phyloP scores from a whole-genome alignment of 2,329 filamentous ascomycete genomes.

The Ophiocordyceps sinensis region DNA sequence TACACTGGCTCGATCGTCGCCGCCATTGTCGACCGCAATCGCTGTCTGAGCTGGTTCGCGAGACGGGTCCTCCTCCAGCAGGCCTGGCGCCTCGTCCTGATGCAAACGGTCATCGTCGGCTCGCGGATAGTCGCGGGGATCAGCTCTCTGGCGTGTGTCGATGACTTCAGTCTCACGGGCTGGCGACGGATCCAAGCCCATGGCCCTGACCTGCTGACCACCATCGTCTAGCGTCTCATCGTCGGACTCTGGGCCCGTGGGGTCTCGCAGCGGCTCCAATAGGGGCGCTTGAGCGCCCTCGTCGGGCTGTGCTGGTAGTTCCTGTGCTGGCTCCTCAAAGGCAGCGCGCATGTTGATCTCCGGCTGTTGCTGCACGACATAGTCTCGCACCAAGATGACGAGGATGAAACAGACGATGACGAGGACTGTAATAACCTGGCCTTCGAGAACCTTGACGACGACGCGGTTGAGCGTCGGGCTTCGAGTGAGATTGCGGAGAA shows the following conservation, averaged over 20 bases:
- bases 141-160: background rate
- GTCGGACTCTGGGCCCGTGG: conserved; percentile 16
- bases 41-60: background rate
- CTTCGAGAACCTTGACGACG: conserved; percentile 74
- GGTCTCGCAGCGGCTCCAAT: conserved; percentile 6
- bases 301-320: conserved; percentile 7
- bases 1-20: conserved; percentile 11
- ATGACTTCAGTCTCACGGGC: background rate
- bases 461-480: conserved; percentile 61
- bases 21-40: background rate
- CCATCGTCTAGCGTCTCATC: conserved; percentile 17
- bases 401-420: conserved; percentile 91
- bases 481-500: conserved; percentile 48
- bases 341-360: conserved; percentile 69
- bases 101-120: background rate
- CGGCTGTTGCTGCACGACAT: conserved; percentile 95
- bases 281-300: conserved; percentile 7
- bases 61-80: background rate
- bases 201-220: conserved; percentile 4
- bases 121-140: no score
- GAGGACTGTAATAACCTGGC: conserved; percentile 81
- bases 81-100: no score
- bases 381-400: conserved; percentile 93
- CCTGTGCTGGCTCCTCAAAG: conserved; percentile 32
- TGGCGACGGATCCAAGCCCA: background rate